Base-by-base conservation (phyloP, 257 asterid genomes). In the Solanum paucissectum region DNA sequence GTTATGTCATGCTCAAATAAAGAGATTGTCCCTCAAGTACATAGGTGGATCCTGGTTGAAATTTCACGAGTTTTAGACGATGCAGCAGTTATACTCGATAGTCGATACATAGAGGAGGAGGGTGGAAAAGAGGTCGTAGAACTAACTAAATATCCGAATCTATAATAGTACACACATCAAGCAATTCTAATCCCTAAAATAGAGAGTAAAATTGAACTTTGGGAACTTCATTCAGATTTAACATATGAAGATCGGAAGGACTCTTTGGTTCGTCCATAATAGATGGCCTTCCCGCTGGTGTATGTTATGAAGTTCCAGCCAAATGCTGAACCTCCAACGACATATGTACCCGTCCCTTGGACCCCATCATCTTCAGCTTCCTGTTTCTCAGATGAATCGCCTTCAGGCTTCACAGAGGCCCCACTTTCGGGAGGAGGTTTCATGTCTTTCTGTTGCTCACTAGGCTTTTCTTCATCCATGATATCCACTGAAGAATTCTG, bases 231-330 rank as follows among this genome's bases (percentile, higher is more conserved):
- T 84, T 64, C 72, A 83, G 90, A 25, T 87, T 87, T 93, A 62
- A 94, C 90, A 76, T 94, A 92, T 29, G 87, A 85, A 62, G 93
- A 90, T 86, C 96, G 93, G 87, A 92, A 95, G 29, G 91, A 93
- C 89, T 92, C 98, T 86, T 93, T 96, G 1, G 94, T 92, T 87
- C 90, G 91, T 73, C 98, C 98, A 84, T 93, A 94, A 86, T 93
- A 95, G 23, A 88, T 87, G 16, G 93, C 62, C 33, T 85, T 71
- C 55, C 86, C 87, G 40, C 92, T 92, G 32, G 88, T 88, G 91
- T 75, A 96, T 8, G 95, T 93, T 62, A 94, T 82, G 88, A 93
- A 96, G 90, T 96, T 95, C 98, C 99, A 95, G 12, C 99, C 98
- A 49, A 95, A 93, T 49, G 98, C 96, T n/a, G 98, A 96, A 6